Base-by-base conservation (phyloP, 805 yeast genomes). In the Ogataea kodamae region DNA sequence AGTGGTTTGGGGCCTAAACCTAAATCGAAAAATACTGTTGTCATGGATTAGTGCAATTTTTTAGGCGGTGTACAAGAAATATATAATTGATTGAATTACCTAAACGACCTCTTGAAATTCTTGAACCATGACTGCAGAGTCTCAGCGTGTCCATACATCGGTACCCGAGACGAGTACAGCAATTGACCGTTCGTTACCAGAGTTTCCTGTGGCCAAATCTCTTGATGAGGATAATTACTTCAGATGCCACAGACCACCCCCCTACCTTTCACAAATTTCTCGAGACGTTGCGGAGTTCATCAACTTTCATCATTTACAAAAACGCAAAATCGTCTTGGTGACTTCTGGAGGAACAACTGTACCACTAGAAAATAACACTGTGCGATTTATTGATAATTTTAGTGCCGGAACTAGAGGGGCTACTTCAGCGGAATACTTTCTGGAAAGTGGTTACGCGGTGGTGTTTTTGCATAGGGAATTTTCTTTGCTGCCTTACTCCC, bases 331-430 rank as follows among this genome's bases (percentile, higher is more conserved):
- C 9, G 97, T 78, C 0, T 63, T 90, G 27, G 95, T 90, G 3
- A 92, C 98, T 0, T 78, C 90, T 6, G 99, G 99, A 15, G 99
- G 99, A 14, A 92, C 98, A 1, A 90, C 97, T 0, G 99, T 92
- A 0, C 99, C 99, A 0, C 65, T 92, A 45, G 99, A 92, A 53
- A 89, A 88, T 60, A 92, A 92, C 54, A 92, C 98, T 0, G 99
- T 92, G 5, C 65, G 99, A 33, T 92, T 92, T 60, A 88, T 92
- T 51, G 99, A 92, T 61, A 92, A 92, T 54, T 92, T 92, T 58
- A 80, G 92, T 45, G 97, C 97, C 15, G 99, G 99, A 15, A 92
- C 97, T 0, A 75, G 99, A 59, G 99, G 98, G 36, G 95, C 98
- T 4, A 78, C 96, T 0, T 81, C 94, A 23, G 96, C 97, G 4